A percentile compares a stretch with the other conserved stretches of the same genome.
Conservation (phyloP, 768 basidiomycete genomes). For the Macrolepiota dolichaula region DNA sequence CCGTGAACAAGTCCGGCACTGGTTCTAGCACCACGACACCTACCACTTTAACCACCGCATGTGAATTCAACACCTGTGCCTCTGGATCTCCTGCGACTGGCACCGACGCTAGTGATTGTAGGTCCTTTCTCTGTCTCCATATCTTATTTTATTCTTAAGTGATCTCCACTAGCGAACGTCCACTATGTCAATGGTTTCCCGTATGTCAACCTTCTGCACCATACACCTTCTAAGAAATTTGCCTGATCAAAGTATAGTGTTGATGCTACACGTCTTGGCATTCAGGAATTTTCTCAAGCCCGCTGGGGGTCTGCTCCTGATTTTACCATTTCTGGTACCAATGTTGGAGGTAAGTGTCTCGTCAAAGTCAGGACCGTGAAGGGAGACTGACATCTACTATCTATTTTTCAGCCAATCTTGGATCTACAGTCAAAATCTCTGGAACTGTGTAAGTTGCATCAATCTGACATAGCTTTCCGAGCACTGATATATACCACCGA, state of each 20-base stretch:
- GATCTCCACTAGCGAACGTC: slow-evolving; percentile 19
- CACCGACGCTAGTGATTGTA: slow-evolving; percentile 35
- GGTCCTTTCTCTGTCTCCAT: slow-evolving; percentile 6
- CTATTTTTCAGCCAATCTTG: slow-evolving; percentile 23
- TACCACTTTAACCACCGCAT: slow-evolving; percentile 27
- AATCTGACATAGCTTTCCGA: background rate
- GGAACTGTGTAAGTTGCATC: slow-evolving; percentile 31
- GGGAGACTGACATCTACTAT: background rate
- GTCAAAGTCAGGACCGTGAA: background rate
- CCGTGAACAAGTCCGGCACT: slow-evolving; percentile 43
- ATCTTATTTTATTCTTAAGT: background rate
- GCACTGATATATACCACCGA: background rate
- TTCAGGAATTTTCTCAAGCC: slow-evolving; percentile 33
- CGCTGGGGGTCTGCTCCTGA: slow-evolving; percentile 30
- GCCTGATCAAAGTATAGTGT: slow-evolving; percentile 13
- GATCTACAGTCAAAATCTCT: slow-evolving; percentile 23
- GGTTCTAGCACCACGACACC: slow-evolving; percentile 38
- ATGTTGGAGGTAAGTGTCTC: slow-evolving; percentile 24
- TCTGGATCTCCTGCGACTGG: slow-evolving; percentile 42
- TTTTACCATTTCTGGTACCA: slow-evolving; percentile 34
- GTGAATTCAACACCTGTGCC: slow-evolving; percentile 46
- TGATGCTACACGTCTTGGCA: slow-evolving; percentile 33
- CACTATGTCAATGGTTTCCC: slow-evolving; percentile 37
- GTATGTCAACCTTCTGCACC: slow-evolving; percentile 14
- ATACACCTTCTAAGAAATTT: background rate